Base-by-base conservation (phyloP, 2,329 filamentous ascomycete species). In the Elsinoe australis region DNA sequence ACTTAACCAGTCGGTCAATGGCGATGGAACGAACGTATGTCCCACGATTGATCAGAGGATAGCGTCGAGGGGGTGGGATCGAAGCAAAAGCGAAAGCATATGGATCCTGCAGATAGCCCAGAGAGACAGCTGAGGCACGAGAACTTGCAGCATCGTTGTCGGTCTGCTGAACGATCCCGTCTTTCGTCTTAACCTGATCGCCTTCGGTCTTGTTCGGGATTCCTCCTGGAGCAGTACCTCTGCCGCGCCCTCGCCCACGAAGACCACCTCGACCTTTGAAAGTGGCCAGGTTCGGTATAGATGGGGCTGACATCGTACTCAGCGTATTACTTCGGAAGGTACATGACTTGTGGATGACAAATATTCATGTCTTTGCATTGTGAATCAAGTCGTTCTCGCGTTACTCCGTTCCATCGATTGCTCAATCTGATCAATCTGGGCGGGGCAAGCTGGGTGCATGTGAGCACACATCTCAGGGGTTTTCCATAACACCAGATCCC, bases 41-140 rank as follows among this genome's bases (percentile, higher is more conserved):
- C 46, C 90, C 90, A 78, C 90, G 74, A 62, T 98, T 96, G 60
- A 98, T 95, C 53, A 98, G 86, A 45, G 92, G 92, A 54, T 94
- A 74, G 50, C 90, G 75, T 54, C 85, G 76, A 9, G 78, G 70
- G 1, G 71, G 59, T 12, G 72, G 68, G 51, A 71, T 73, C 36
- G 66, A 66, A 2, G 84, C 80, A 62, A 95, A 87, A 48, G 74
- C 73, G 47, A 69, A 69, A 2, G 88, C 87, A 67, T 84, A 96
- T 0, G 77, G 77, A 61, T 98, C 92, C 2, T 85, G 69, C 1
- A 98, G 71, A 63, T 96, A 96, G 24, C 87, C 88, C 44, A 87
- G 63, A 49, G 84, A 78, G 12, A 96, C 87, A 9, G 90, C 90
- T 63, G 89, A 96, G 65, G 94, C 71, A 28, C 92, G 79, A 22